Evolutionary conservation across 106 monocot species (phyloP), one percentile per base, ranked within the genome.

Genomic region (Phalaenopsis aphrodite): DNA sequence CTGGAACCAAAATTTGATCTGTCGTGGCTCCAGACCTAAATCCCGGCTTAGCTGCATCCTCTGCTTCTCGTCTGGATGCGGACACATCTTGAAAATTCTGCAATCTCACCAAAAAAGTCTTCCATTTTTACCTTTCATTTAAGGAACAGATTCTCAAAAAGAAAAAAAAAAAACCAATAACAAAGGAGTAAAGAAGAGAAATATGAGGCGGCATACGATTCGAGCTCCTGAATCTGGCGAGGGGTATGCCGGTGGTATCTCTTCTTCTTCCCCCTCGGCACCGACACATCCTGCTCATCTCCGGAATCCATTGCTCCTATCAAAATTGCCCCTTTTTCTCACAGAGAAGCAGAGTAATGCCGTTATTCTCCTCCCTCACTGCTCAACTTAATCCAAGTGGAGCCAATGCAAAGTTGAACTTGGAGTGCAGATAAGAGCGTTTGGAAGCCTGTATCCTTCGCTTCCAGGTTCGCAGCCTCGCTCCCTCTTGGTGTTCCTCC

Each of bases 1-100:
- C 87, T 92, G 89, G 72, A 92, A 92, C 92, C 92, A 92, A 83
- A 92, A 92, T 82, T 92, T 92, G 87, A 92, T 88, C 82, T 92
- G 92, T 14, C 84, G 81, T 1, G 89, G 87, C 82, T 92, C 89
- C 69, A 89, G 76, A 6, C 77, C 78, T 55, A 89, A 76, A 15
- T 92, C 89, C 73, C 89, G 79, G 76, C 92, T 92, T 14, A 92
- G 82, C 47, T 87, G 87, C 89, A 92, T 86, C 84, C 92, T 83
- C 80, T 92, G 89, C 89, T 92, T 92, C 89, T 92, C 92, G 67
- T 92, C 92, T 23, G 92, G 92, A 68, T 92, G 92, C 45, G 89
- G 89, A 61, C 87, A 89, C 74, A 87, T 78, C 80, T 82, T 92
- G 39, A 89, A 91, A 83, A 85, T 66, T 61, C 92, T 92, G 23